Conservation (phyloP, 352 stramenopile species). For the Pythium sukuiense region DNA sequence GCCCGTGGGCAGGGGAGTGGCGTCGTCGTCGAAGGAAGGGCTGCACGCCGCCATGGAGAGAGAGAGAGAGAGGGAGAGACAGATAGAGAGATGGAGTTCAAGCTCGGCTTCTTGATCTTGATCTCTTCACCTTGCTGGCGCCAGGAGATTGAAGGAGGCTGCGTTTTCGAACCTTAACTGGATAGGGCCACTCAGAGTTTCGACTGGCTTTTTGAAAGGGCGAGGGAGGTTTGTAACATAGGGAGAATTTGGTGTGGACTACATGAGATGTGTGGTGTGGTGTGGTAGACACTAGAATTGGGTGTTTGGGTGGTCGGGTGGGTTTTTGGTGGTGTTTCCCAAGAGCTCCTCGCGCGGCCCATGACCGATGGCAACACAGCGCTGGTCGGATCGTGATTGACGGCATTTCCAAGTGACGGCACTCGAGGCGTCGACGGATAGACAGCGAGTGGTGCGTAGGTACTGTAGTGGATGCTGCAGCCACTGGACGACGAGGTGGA, state of each 20-base stretch:
- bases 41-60: constrained; percentile 22
- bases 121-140: not conserved
- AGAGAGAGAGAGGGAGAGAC: not conserved
- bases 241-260: constrained; percentile 10
- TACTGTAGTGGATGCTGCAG: constrained; percentile 39
- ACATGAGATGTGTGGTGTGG: not conserved
- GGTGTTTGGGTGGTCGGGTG: constrained; percentile 24
- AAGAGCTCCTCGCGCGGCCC: not conserved
- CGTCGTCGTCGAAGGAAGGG: constrained; percentile 17
- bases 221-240: constrained; percentile 9
- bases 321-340: not conserved
- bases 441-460: constrained; percentile 7
- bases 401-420: not conserved
- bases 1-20: constrained; percentile 1
- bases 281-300: constrained; percentile 6
- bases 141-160: not conserved
- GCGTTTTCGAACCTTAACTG: constrained; percentile 6
- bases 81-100: constrained; percentile 9
- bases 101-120: not conserved
- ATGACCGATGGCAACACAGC: constrained; percentile 1
- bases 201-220: not conserved
- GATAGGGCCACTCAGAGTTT: not conserved
- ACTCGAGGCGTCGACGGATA: not conserved
- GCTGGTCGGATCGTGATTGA: constrained; percentile 18
- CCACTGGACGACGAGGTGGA: constrained; percentile 43